These are phyloP conservation scores for Phanerodontia chrysosporium DNA, from an alignment of 768 basidiomycete species.

Conservation along the genomic window DNA sequence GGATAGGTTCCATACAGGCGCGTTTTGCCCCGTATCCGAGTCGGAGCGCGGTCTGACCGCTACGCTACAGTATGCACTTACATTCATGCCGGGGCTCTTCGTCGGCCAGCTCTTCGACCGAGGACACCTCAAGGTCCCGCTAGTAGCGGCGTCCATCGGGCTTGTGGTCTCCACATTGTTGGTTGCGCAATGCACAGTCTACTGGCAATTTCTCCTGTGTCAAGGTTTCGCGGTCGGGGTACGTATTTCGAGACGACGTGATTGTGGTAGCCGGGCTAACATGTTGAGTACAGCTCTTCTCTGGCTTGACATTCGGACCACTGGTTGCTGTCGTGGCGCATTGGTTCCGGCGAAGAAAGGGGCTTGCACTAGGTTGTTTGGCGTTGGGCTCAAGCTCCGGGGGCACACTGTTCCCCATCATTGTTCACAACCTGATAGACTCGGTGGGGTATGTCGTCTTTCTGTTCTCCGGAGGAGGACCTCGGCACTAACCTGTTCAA, in stretches of 20 bases:
- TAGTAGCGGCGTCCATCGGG: constrained; percentile 41
- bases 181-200: constrained; percentile 64
- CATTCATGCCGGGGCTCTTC: constrained; percentile 58
- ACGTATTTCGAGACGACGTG: constrained; percentile 16
- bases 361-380: constrained; percentile 54
- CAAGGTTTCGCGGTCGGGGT: constrained; percentile 70
- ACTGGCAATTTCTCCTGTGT: constrained; percentile 77
- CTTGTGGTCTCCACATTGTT: constrained; percentile 57
- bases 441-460: constrained; percentile 44
- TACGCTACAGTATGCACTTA: constrained; percentile 64
- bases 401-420: constrained; percentile 63
- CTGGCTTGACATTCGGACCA: constrained; percentile 59
- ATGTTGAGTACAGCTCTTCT: constrained; percentile 17
- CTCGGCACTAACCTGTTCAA: neutral
- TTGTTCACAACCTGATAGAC: constrained; percentile 49
- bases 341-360: constrained; percentile 64
- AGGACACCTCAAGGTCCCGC: constrained; percentile 56
- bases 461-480: neutral
- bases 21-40: neutral
- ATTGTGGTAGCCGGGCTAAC: neutral
- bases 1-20: constrained; percentile 79
- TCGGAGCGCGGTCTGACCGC: neutral
- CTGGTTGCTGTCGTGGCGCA: constrained; percentile 58
- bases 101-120: constrained; percentile 70
- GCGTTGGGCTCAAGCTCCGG: constrained; percentile 67